Evolutionary conservation across 257 asterid genomes (phyloP).

Genomic region (Osmanthus fragrans): DNA sequence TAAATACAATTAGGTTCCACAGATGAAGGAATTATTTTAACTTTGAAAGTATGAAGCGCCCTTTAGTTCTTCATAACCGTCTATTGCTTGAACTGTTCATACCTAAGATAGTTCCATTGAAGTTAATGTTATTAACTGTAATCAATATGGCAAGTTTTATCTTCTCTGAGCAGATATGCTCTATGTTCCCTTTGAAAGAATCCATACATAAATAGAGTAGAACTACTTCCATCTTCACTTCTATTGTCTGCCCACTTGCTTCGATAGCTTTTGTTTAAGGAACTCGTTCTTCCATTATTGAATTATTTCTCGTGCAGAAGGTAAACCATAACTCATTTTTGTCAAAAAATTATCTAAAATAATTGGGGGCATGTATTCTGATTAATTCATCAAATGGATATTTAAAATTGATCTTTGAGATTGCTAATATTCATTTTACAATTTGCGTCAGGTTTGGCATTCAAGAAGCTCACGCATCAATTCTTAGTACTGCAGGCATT

Average conservation of each 20-base stretch:
- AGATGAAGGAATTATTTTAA: not conserved
- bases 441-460: constrained; percentile 15
- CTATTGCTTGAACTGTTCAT: not conserved
- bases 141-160: not conserved
- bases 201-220: not conserved
- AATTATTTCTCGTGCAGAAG: not conserved
- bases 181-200: not conserved
- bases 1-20: not conserved
- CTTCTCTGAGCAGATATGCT: not conserved
- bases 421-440: not conserved
- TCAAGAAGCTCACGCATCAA: not conserved
- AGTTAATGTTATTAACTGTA: not conserved
- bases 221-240: not conserved
- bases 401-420: not conserved
- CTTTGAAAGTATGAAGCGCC: not conserved
- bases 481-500: not conserved
- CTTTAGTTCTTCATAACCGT: not conserved
- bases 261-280: not conserved
- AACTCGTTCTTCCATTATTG: not conserved
- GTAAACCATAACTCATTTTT: not conserved
- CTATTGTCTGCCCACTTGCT: not conserved
- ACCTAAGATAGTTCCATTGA: too few relatives aligned
- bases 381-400: not conserved
- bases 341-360: not conserved
- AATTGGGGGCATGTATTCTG: not conserved